A percentile compares a stretch with the other conserved stretches of the same genome.
Conservation (phyloP, 345 rosid species). For the Viola odorata region DNA sequence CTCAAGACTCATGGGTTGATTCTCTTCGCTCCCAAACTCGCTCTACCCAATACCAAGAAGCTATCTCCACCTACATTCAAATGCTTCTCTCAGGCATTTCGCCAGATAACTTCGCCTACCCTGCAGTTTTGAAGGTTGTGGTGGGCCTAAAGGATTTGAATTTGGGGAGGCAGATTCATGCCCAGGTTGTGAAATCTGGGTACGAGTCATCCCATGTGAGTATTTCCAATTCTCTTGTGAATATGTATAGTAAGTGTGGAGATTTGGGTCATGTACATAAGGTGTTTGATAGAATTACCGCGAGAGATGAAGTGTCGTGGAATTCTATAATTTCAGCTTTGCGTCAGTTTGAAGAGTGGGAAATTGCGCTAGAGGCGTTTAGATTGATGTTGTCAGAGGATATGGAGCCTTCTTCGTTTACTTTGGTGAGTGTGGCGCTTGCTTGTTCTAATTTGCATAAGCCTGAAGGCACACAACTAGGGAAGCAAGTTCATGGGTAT, state of each 20-base stretch:
- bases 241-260: slow-evolving; percentile 66
- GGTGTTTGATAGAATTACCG: slow-evolving; percentile 74
- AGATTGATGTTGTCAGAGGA: slow-evolving; percentile 49
- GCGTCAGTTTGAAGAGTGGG: slow-evolving; percentile 67
- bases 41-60: slow-evolving; percentile 52
- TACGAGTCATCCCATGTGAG: slow-evolving; percentile 42
- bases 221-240: slow-evolving; percentile 66
- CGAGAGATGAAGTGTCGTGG: slow-evolving; percentile 85
- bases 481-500: slow-evolving; percentile 71
- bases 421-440: slow-evolving; percentile 65
- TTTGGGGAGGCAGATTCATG: slow-evolving; percentile 72
- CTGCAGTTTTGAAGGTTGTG: slow-evolving; percentile 66
- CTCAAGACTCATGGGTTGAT: slow-evolving; percentile 57
- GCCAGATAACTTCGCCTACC: slow-evolving; percentile 72
- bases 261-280: slow-evolving; percentile 39
- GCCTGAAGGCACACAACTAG: slow-evolving; percentile 44
- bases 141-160: slow-evolving; percentile 44
- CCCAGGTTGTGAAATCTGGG: slow-evolving; percentile 68
- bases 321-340: slow-evolving; percentile 65
- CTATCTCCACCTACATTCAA: slow-evolving; percentile 50
- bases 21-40: slow-evolving; percentile 52
- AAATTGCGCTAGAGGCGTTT: slow-evolving; percentile 53
- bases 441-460: slow-evolving; percentile 61
- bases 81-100: slow-evolving; percentile 46
- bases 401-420: slow-evolving; percentile 72